These are phyloP conservation scores for Saksenaea oblongispora DNA, from an alignment of 371 early-diverging fungal species.

Conservation along the genomic window DNA sequence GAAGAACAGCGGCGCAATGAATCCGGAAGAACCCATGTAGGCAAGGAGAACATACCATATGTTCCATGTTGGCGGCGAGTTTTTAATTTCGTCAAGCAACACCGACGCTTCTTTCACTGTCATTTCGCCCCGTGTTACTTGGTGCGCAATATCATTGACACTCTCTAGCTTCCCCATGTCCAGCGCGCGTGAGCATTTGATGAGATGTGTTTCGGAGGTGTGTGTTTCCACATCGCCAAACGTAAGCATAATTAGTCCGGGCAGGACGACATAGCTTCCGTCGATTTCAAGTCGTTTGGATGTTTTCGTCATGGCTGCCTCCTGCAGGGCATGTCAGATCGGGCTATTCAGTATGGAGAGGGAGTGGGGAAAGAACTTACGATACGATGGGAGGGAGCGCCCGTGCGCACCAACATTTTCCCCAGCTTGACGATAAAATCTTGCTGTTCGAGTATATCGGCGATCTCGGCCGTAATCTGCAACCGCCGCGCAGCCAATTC, in stretches of 20 bases:
- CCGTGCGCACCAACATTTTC: slow-evolving; percentile 68
- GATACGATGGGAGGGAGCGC: slow-evolving; percentile 78
- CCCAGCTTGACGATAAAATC: slow-evolving; percentile 71
- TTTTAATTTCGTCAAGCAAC: slow-evolving; percentile 57
- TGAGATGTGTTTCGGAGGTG: slow-evolving; percentile 72
- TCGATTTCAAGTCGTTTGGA: slow-evolving; percentile 59
- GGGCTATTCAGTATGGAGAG: background rate
- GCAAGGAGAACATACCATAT: slow-evolving; percentile 51
- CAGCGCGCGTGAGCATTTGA: slow-evolving; percentile 55
- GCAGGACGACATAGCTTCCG: slow-evolving; percentile 60
- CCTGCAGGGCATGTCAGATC: slow-evolving; percentile 23
- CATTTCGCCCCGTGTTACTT: slow-evolving; percentile 47
- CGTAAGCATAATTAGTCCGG: slow-evolving; percentile 68
- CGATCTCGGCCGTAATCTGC: slow-evolving; percentile 35
- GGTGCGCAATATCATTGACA: slow-evolving; percentile 56
- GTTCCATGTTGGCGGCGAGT: slow-evolving; percentile 51
- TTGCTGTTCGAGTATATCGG: slow-evolving; percentile 64
- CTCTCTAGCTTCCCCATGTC: slow-evolving; percentile 65
- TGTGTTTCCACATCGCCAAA: slow-evolving; percentile 75
- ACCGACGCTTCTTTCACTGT: slow-evolving; percentile 57
- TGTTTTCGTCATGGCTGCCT: slow-evolving; percentile 62
- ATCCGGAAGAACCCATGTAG: slow-evolving; percentile 60
- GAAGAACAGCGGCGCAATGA: slow-evolving; percentile 65
- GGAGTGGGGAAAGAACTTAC: slow-evolving; percentile 35
- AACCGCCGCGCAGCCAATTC: slow-evolving; percentile 25